Conservation (phyloP, 2,329 filamentous ascomycete genomes). For the Cytospora schulzeri region DNA sequence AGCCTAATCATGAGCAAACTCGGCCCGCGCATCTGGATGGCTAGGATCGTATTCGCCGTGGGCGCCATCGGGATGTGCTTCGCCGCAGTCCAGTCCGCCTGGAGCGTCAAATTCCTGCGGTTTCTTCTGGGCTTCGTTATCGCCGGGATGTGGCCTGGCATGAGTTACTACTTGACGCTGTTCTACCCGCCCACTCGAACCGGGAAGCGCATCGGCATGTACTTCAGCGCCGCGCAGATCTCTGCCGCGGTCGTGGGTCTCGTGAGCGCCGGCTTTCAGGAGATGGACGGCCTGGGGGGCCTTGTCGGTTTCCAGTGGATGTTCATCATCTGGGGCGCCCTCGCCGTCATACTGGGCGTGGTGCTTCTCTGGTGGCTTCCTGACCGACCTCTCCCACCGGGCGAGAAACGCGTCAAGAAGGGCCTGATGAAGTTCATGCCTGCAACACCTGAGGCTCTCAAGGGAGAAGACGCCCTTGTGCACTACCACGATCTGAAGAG, state of each 20-base stretch:
- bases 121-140: slow-evolving; percentile 85
- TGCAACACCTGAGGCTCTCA: slow-evolving; percentile 68
- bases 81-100: slow-evolving; percentile 76
- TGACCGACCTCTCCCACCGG: slow-evolving; percentile 76
- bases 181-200: slow-evolving; percentile 89
- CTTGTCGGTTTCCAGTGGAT: slow-evolving; percentile 88
- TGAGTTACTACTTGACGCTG: slow-evolving; percentile 88
- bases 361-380: slow-evolving; percentile 86
- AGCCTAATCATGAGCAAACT: slow-evolving; percentile 87
- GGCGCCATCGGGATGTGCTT: slow-evolving; percentile 84
- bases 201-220: slow-evolving; percentile 84
- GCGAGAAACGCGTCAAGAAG: slow-evolving; percentile 54
- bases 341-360: slow-evolving; percentile 72
- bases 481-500: slow-evolving; percentile 82
- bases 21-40: slow-evolving; percentile 89
- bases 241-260: slow-evolving; percentile 87
- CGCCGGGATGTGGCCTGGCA: slow-evolving; percentile 93
- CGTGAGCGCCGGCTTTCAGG: slow-evolving; percentile 86
- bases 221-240: slow-evolving; percentile 86
- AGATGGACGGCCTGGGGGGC: slow-evolving; percentile 79
- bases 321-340: slow-evolving; percentile 84
- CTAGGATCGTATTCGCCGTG: slow-evolving; percentile 84
- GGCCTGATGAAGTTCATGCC: slow-evolving; percentile 69
- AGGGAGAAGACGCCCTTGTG: slow-evolving; percentile 74
- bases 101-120: slow-evolving; percentile 86